Base-by-base conservation (phyloP, 257 asterid species). In the Solanum verrucosum region DNA sequence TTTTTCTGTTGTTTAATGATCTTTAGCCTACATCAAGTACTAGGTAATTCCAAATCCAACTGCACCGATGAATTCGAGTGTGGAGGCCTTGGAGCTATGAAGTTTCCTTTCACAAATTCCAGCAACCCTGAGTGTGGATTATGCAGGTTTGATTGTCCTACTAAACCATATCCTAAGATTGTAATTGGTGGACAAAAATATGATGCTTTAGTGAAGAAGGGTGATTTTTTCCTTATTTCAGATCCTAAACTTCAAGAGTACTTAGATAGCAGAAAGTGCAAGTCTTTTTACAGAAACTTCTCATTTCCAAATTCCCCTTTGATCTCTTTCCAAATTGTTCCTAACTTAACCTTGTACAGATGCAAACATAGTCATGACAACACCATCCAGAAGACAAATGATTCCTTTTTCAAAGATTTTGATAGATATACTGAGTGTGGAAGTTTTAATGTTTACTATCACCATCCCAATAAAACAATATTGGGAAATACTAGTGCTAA, bases 81-180 rank as follows among this genome's bases (percentile, higher is more conserved):
- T 56, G 74, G 83, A 21, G 11, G 0, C n/a, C 74, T 87, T 16
- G 52, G 67, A 70, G 18, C 27, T 25, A 34, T 87, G 72, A 46
- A 29, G 23, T 87, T 87, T 23, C 88, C 88, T 87, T 87, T 87
- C 77, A 31, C 77, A 59, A 74, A 87, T 75, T 46, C 35, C 11
- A 42, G 60, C 65, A 59, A 73, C 21, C 65, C 40, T 29, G 5
- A 56, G 38, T 87, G 88, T 16, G 85, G 85, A 74, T 56, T 87
- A 25, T 38, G 25, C 40, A 56, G 10, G 29, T 10, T 87, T 29
- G 85, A 87, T 49, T 87, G 88, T 56, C 52, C 16, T 14, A 0
- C 52, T 21, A 74, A 79, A 37, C 73, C 67, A 73, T 49, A 29
- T 87, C 88, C 88, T n/a, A 49, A n/a, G 27, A 38, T 84, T 63